phyloP scores from a whole-genome alignment of 2,329 filamentous ascomycete species.

The Plenodomus tracheiphilus region DNA sequence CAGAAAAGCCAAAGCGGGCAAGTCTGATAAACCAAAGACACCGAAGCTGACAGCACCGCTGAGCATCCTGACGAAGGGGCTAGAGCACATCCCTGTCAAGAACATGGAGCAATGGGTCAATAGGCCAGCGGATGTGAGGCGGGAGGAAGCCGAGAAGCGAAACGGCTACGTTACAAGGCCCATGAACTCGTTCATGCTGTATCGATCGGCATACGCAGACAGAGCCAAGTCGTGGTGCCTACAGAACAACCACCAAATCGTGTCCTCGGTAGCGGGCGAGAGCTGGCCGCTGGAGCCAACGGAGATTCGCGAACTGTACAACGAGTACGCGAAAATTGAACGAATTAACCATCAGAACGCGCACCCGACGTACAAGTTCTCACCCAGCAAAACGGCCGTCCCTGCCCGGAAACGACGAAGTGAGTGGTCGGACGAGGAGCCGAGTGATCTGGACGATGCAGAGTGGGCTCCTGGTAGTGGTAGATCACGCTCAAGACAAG shows the following conservation, averaged over 20 bases:
- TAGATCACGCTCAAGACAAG: slow-evolving; percentile 22
- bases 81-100: slow-evolving; percentile 64
- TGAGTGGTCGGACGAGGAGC: slow-evolving; percentile 43
- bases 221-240: slow-evolving; percentile 78
- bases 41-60: slow-evolving; percentile 68
- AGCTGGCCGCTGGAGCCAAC: slow-evolving; percentile 83
- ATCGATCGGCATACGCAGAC: slow-evolving; percentile 89
- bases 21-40: slow-evolving; percentile 50
- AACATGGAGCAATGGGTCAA: slow-evolving; percentile 83
- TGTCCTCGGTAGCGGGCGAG: slow-evolving; percentile 82
- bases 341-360: slow-evolving; percentile 81
- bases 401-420: slow-evolving; percentile 54
- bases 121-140: slow-evolving; percentile 67
- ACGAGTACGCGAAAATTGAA: slow-evolving; percentile 77
- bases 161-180: slow-evolving; percentile 85
- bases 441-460: slow-evolving; percentile 48
- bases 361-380: slow-evolving; percentile 93
- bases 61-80: slow-evolving; percentile 69
- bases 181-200: slow-evolving; percentile 98
- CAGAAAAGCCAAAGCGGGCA: slow-evolving; percentile 51
- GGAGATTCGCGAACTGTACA: slow-evolving; percentile 74
- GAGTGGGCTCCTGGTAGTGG: slow-evolving; percentile 42
- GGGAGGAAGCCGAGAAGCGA: slow-evolving; percentile 68
- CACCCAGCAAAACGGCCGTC: slow-evolving; percentile 69
- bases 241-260: slow-evolving; percentile 90